Percentiles rank a stretch among this genome's conserved stretches.
Evolutionary conservation across 1,139 yeast genomes (phyloP).

Genomic region (Trichomonascaceae sp.): DNA sequence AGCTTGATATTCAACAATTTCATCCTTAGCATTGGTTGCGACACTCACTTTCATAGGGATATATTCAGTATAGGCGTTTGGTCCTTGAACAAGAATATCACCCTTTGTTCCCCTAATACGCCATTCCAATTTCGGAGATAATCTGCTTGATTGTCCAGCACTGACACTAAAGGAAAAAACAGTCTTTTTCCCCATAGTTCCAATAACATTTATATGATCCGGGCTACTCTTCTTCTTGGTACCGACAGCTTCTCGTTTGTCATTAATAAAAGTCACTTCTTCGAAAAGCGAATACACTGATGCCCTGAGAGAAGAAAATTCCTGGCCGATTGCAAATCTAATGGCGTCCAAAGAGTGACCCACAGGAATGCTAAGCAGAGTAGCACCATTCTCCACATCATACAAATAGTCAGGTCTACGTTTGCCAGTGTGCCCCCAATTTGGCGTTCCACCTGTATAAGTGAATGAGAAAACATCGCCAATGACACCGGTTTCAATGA

Average conservation of each 20-base stretch:
- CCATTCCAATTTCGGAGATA: constrained; percentile 2
- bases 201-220: constrained; percentile 1
- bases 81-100: constrained; percentile 1
- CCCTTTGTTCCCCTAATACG: constrained; percentile 1
- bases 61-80: constrained; percentile 1
- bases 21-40: constrained; percentile 1
- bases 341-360: constrained; percentile 5
- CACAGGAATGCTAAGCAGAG: not conserved
- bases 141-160: not conserved
- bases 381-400: constrained; percentile 5
- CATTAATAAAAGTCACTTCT: not conserved
- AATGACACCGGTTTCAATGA: not conserved
- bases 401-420: not conserved
- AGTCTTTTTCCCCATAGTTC: not conserved
- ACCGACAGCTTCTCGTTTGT: not conserved
- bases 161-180: constrained; percentile 1
- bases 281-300: not conserved
- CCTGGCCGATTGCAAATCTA: not conserved
- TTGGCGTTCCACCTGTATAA: not conserved
- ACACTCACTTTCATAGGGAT: not conserved
- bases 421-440: not conserved
- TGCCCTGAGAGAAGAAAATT: not conserved
- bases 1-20: not conserved
- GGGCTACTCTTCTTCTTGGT: not conserved
- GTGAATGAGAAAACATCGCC: not conserved